Conservation (phyloP, 2,329 filamentous ascomycete genomes). For the Microdochium trichocladiopsis region DNA sequence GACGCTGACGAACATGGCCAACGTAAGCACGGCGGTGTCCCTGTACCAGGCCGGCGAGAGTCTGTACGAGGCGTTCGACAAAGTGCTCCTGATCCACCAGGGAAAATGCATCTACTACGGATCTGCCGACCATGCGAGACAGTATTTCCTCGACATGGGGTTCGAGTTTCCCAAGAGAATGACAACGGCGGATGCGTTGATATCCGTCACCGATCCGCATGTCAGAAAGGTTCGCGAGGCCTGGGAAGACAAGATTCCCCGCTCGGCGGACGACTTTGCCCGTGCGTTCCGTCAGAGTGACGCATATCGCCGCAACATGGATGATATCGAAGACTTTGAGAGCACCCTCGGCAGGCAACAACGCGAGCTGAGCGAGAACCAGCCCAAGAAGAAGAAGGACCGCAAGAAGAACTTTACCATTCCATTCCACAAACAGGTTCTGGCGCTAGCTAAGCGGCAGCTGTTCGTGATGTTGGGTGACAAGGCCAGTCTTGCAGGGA, state of each 20-base stretch:
- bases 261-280: constrained; percentile 57
- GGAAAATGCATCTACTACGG: constrained; percentile 71
- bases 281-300: constrained; percentile 40
- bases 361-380: constrained; percentile 28
- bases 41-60: constrained; percentile 56
- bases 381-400: constrained; percentile 23
- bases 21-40: constrained; percentile 55
- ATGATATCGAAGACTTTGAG: constrained; percentile 48
- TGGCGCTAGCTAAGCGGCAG: constrained; percentile 33
- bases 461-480: constrained; percentile 25
- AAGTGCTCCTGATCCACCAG: constrained; percentile 59
- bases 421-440: constrained; percentile 39
- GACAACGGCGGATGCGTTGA: constrained; percentile 71
- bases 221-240: constrained; percentile 49
- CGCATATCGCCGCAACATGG: constrained; percentile 29
- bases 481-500: constrained; percentile 21
- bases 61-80: constrained; percentile 54
- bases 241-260: constrained; percentile 49
- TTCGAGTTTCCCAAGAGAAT: constrained; percentile 65
- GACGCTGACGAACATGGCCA: constrained; percentile 58
- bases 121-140: constrained; percentile 51
- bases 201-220: constrained; percentile 60
- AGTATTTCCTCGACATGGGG: constrained; percentile 65
- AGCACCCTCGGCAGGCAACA: constrained; percentile 28
- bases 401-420: constrained; percentile 44